Base-by-base conservation (phyloP, 2,329 filamentous ascomycete genomes). In the Aspergillus ustus region DNA sequence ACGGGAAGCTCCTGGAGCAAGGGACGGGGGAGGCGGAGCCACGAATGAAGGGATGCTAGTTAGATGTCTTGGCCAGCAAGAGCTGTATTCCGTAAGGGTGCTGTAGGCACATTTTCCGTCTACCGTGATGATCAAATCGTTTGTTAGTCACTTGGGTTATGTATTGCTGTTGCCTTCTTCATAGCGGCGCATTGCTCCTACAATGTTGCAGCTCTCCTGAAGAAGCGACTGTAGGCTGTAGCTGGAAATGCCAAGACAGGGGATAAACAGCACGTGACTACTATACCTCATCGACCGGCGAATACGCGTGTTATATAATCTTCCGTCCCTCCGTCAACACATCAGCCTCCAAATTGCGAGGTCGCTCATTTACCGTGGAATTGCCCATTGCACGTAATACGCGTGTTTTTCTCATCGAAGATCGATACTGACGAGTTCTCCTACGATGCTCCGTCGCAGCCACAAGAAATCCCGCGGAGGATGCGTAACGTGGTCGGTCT, bases 381-480 rank as follows among this genome's bases (percentile, higher is more conserved):
- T 15, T 51, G 34, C 15, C 37, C 13, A 7, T 52, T 2, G 17
- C 34, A 48, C 45, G 31, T 48, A 57, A 48, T 50, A 50, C 54
- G 54, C 29, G 45, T 57, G 28, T 57, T 25, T 15, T 19, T 22
- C n/a, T 3, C 9, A 5, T 6, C 51, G 17, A 11, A 6, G 13
- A 7, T 44, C 9, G 6, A 48, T 5, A 25, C n/a, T 19, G 44
- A 20, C 19, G 19, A 19, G 20, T 9, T 17, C 3, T 2, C 17
- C 11, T 56, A 7, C 49, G 13, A 59, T 59, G 57, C 37, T 59
- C 15, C 57, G 57, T 28, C 57, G 57, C 2, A 49, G 57, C 11
- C 57, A 59, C 43, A 59, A 37, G 29, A 59, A 59, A 20, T 59
- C 57, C 25, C 57, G 57, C 8, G 25, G 8, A 29, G 57, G 57